Conservation (phyloP, 495 filamentous ascomycete species). For the Venustampulla echinocandica region DNA sequence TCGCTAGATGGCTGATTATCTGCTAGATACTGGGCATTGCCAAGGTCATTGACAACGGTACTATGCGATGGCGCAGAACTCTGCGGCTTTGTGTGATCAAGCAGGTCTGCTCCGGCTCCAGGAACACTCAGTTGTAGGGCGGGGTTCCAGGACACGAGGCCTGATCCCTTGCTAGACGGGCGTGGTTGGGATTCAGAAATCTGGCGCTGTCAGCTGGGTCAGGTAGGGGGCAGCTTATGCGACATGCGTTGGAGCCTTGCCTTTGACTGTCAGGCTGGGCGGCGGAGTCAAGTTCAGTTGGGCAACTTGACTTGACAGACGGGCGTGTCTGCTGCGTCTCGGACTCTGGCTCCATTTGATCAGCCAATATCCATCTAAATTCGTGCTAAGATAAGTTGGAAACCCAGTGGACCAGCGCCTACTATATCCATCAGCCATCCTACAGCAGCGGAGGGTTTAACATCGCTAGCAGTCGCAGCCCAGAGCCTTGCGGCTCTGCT, state of each 20-base stretch:
- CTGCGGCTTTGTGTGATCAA: not conserved
- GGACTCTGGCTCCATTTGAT: not conserved
- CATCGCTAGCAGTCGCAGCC: no score
- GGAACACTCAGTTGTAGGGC: constrained; percentile 1
- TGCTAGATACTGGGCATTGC: not conserved
- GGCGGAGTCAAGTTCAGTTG: not conserved
- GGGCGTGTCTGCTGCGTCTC: not conserved
- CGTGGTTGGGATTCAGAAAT: not conserved
- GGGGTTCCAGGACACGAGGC: not conserved
- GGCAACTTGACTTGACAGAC: not conserved
- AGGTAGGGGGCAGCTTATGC: not conserved
- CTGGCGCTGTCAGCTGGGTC: not conserved
- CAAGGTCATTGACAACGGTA: constrained; percentile 2
- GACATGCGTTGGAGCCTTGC: not conserved
- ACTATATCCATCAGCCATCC: not conserved
- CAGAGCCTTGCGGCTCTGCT: constrained; percentile 1
- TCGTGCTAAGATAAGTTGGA: not conserved
- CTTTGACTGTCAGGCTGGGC: not conserved
- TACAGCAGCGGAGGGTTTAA: not conserved
- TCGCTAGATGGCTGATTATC: not conserved
- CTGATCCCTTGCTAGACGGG: no score
- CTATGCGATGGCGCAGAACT: not conserved
- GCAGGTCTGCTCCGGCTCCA: not conserved
- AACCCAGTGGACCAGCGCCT: not conserved
- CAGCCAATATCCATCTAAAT: not conserved